Evolutionary conservation across 805 yeast species (phyloP).

Genomic region (Saccharomyces cerevisiae): DNA sequence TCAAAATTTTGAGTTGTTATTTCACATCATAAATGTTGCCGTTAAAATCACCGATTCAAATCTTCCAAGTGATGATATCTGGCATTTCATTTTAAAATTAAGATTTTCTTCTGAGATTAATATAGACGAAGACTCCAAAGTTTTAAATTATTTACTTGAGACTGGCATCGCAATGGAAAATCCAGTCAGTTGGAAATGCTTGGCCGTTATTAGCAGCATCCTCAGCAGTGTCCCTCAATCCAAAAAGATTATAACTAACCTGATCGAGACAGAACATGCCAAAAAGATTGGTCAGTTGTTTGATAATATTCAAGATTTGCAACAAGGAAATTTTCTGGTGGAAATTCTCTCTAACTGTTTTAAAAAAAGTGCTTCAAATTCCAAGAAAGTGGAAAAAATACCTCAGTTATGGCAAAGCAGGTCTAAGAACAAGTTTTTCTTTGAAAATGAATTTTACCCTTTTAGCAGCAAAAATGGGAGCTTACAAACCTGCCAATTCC

Average conservation of each 20-base stretch:
- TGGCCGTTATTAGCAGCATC: constrained; percentile 10
- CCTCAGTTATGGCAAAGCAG: constrained; percentile 15
- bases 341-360: constrained; percentile 15
- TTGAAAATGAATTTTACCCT: constrained; percentile 13
- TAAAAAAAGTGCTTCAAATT: constrained; percentile 9
- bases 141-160: constrained; percentile 8
- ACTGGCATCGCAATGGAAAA: constrained; percentile 8
- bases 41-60: neutral
- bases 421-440: constrained; percentile 9
- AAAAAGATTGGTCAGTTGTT: constrained; percentile 9
- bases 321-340: constrained; percentile 13
- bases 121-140: constrained; percentile 4
- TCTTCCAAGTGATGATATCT: constrained; percentile 4
- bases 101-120: constrained; percentile 7
- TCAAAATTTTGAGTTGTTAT: neutral
- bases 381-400: constrained; percentile 8
- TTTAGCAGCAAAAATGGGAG: constrained; percentile 11
- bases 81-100: constrained; percentile 3
- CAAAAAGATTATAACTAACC: constrained; percentile 6
- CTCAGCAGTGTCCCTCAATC: constrained; percentile 8
- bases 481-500: constrained; percentile 8
- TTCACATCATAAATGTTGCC: neutral
- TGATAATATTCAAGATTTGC: constrained; percentile 14
- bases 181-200: constrained; percentile 15
- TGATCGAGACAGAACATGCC: constrained; percentile 9